phyloP scores from a whole-genome alignment of 805 yeast genomes.

The Metschnikowia amazonensis region DNA sequence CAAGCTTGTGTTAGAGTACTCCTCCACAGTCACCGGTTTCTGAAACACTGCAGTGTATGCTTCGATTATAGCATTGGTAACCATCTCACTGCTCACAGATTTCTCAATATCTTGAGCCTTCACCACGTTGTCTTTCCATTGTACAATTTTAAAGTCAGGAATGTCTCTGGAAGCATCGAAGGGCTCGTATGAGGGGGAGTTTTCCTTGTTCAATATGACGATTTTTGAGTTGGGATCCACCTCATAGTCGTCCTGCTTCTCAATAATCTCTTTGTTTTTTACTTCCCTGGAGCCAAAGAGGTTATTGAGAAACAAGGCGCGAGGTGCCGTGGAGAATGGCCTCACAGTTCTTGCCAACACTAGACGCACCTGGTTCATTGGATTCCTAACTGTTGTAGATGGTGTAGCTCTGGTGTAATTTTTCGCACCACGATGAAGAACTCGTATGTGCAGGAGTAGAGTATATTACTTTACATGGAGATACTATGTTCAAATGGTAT shows the following conservation, averaged over 20 bases:
- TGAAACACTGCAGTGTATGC: slow-evolving; percentile 24
- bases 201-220: slow-evolving; percentile 32
- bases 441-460: background rate
- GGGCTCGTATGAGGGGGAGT: slow-evolving; percentile 29
- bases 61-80: slow-evolving; percentile 24
- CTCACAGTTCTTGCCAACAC: slow-evolving; percentile 1
- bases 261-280: slow-evolving; percentile 33
- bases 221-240: slow-evolving; percentile 31
- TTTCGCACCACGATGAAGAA: slow-evolving; percentile 5
- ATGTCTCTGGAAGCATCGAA: slow-evolving; percentile 29
- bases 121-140: slow-evolving; percentile 34
- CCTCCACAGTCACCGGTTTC: slow-evolving; percentile 8
- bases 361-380: slow-evolving; percentile 5
- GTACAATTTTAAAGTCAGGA: slow-evolving; percentile 32
- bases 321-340: slow-evolving; percentile 12
- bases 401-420: slow-evolving; percentile 2
- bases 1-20: slow-evolving; percentile 8
- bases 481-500: no score
- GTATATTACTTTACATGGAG: background rate
- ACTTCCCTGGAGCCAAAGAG: slow-evolving; percentile 32
- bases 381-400: background rate
- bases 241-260: slow-evolving; percentile 38
- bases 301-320: slow-evolving; percentile 27
- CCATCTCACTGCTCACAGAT: slow-evolving; percentile 23
- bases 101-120: slow-evolving; percentile 26